Evolutionary conservation across 2,329 filamentous ascomycete genomes (phyloP).

Genomic region (Sporothrix luriei): DNA sequence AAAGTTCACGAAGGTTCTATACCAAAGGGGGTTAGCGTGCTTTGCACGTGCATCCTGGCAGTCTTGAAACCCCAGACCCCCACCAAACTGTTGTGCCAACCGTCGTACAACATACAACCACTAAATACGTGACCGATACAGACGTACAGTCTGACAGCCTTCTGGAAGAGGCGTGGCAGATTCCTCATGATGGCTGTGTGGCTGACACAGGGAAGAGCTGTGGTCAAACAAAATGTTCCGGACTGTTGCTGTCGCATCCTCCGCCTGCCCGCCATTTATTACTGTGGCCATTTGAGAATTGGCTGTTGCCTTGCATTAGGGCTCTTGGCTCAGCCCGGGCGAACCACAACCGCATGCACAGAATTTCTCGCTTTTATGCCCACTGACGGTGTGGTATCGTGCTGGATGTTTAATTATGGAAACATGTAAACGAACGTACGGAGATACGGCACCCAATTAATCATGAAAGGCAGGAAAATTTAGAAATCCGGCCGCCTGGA

Average conservation of each 20-base stretch:
- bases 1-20: constrained; percentile 46
- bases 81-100: not conserved
- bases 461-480: not conserved
- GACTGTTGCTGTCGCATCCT: not conserved
- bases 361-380: not conserved
- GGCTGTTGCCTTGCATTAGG: constrained; percentile 35
- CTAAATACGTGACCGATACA: not conserved
- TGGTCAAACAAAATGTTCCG: not conserved
- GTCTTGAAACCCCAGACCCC: not conserved
- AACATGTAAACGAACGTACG: not conserved
- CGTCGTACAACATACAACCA: not conserved
- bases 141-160: not conserved
- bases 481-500: constrained; percentile 8
- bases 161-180: not conserved
- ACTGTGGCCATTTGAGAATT: constrained; percentile 33
- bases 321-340: constrained; percentile 21
- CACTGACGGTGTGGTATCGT: constrained; percentile 18
- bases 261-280: constrained; percentile 6
- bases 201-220: constrained; percentile 9
- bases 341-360: not conserved
- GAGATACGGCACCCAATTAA: not conserved
- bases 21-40: constrained; percentile 39
- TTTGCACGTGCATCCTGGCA: constrained; percentile 22
- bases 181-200: constrained; percentile 20
- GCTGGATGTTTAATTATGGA: constrained; percentile 14